A percentile compares a stretch with the other conserved stretches of the same genome.
Evolutionary conservation across 208 protist genomes (phyloP).

Genomic region (Acanthamoeba triangularis): DNA sequence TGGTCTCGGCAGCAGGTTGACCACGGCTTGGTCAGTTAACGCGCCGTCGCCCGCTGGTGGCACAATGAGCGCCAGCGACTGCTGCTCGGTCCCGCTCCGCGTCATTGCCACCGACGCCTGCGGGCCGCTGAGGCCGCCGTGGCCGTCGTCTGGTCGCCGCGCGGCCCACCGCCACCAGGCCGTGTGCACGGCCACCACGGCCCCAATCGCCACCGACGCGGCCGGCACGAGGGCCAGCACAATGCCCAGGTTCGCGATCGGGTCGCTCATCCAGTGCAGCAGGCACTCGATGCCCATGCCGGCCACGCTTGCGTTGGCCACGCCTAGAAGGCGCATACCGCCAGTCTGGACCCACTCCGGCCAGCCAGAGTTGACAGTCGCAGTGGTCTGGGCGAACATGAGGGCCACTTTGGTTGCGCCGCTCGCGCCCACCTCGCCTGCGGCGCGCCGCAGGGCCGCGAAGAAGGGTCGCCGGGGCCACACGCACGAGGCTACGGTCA

Average conservation of each 20-base stretch:
- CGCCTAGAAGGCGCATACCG: not conserved
- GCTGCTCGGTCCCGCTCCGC: too few species aligned
- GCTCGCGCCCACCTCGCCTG: not conserved
- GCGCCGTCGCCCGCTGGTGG: not conserved
- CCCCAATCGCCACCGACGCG: not conserved
- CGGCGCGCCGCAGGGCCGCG: not conserved
- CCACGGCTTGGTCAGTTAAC: too few species aligned
- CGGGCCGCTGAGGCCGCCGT: too few species aligned
- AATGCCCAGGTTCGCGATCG: not conserved
- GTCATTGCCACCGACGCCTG: too few species aligned
- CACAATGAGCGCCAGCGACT: not conserved
- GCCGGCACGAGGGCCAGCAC: not conserved
- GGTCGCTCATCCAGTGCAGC: not conserved
- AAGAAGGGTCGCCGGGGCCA: not conserved
- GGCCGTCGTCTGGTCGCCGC: not conserved
- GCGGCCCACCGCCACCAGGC: not conserved
- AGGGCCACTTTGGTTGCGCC: not conserved
- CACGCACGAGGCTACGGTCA: not conserved
- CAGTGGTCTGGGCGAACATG: slow-evolving; percentile 10
- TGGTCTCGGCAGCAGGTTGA: too few species aligned
- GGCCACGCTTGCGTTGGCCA: not conserved
- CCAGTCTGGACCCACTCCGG: not conserved
- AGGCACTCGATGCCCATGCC: slow-evolving; percentile 4
- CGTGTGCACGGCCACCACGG: not conserved
- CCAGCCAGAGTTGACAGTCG: not conserved